Base-by-base conservation (phyloP, 371 early-diverging fungal species). In the Mortierella sp. region DNA sequence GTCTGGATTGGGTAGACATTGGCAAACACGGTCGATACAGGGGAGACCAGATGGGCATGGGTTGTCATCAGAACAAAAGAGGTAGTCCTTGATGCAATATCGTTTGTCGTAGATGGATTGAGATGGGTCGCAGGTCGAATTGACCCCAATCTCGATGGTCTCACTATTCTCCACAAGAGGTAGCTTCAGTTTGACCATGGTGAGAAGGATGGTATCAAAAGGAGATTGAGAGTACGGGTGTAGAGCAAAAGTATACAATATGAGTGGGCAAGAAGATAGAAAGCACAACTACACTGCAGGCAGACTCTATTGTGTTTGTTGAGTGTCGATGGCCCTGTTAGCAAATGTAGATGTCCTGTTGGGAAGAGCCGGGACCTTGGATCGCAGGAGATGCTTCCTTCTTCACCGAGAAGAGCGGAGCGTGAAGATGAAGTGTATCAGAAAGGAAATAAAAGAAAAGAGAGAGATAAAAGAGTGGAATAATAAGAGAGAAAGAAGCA, bases 1-100 rank as follows among this genome's bases (percentile, higher is more conserved):
- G 7, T 62, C 25, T 16, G 53, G 50, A 60, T 72, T 72, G 57
- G 79, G 73, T 21, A 60, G 62, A 45, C 79, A 77, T 59, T 77
- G 79, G 50, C 79, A 77, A 15, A 77, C 73, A 16, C 79, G 72
- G 37, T 77, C 79, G 61, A 77, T 44, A 45, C 79, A 77, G n/a
- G 72, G 64, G 26, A 72, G 50, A 2, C 62, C 57, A 25, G 65
- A 68, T 18, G 79, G 79, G 37, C 79, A 77, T 19, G 72, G 72
- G 44, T 77, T 72, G 28, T 77, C 79, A 37, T 72, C 72, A 7
- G 79, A 77, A 28, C 79, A 77, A 30, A 77, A 77, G 18, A 68
- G 29, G 21, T 57, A 69, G 57, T 69, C 72, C 9, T 72, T 69
- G 63, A 77, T 50, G 37, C 79, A 77, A 19, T 57, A 66, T 30